Evolutionary conservation across 352 stramenopile genomes (phyloP).

Genomic region (Phytophthora agathidicida): DNA sequence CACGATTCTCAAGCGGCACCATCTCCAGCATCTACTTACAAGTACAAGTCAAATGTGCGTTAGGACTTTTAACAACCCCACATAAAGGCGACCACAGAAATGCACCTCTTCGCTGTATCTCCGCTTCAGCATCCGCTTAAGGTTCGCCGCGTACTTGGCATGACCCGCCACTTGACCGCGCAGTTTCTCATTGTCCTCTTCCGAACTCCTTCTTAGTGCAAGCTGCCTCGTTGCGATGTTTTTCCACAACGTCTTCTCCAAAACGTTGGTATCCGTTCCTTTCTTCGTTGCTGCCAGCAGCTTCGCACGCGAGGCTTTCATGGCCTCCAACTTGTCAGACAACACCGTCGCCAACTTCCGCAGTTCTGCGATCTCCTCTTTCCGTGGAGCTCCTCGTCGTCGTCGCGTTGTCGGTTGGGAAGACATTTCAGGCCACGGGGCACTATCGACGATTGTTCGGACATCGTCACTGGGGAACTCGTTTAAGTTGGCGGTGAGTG

Average conservation of each 20-base stretch:
- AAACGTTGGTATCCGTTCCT: not conserved
- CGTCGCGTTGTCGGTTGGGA: constrained; percentile 4
- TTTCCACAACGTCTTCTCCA: constrained; percentile 14
- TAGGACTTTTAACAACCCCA: no score
- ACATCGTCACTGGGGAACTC: not conserved
- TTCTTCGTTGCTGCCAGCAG: not conserved
- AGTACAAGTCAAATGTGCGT: not conserved
- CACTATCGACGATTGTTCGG: not conserved
- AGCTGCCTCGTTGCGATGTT: constrained; percentile 10
- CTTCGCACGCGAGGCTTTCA: not conserved
- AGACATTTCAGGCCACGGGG: constrained; percentile 1
- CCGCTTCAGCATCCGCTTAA: constrained; percentile 29
- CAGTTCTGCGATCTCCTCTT: constrained; percentile 23
- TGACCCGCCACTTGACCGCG: constrained; percentile 4
- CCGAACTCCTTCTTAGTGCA: not conserved
- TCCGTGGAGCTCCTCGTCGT: constrained; percentile 2
- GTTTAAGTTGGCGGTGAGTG: not conserved
- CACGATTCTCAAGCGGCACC: constrained; percentile 13
- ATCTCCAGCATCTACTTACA: constrained; percentile 35
- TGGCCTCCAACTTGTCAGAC: not conserved
- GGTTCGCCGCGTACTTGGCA: constrained; percentile 10
- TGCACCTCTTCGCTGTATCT: constrained; percentile 35
- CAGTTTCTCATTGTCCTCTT: constrained; percentile 7
- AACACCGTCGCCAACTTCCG: not conserved
- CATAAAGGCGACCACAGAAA: no score